Conservation (phyloP, 176 grass and related monocot species). For the Poa pratensis region DNA sequence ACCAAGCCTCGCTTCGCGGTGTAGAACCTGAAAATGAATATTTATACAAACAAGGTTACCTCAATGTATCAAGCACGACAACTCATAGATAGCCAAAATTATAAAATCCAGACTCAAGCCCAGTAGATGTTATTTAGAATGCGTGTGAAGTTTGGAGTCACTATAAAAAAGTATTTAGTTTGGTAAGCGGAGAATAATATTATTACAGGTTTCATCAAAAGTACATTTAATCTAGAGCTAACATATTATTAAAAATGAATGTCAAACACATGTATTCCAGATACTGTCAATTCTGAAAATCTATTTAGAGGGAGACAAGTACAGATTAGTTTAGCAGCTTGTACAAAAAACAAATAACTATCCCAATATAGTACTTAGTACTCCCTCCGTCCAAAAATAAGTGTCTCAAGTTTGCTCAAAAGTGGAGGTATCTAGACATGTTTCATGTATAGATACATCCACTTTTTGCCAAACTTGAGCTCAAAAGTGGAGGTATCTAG, state of each 20-base stretch:
- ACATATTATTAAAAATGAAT: neutral
- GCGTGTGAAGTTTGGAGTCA: neutral
- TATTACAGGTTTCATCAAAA: neutral
- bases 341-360: neutral
- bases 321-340: neutral
- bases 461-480: no score
- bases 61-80: neutral
- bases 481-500: no score
- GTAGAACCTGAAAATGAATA: conserved; percentile 58
- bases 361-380: neutral
- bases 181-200: neutral
- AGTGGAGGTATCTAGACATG: no score
- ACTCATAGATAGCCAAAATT: neutral
- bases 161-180: neutral
- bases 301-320: neutral
- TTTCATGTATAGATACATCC: no score
- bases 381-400: no score
- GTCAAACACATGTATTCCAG: neutral
- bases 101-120: neutral
- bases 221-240: neutral
- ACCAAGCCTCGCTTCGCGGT: conserved; percentile 72
- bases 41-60: conserved; percentile 19
- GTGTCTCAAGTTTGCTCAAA: no score
- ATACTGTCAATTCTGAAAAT: neutral
- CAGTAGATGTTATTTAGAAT: neutral